Evolutionary conservation across 768 basidiomycete species (phyloP).

Genomic region (Mycena kentingensis): DNA sequence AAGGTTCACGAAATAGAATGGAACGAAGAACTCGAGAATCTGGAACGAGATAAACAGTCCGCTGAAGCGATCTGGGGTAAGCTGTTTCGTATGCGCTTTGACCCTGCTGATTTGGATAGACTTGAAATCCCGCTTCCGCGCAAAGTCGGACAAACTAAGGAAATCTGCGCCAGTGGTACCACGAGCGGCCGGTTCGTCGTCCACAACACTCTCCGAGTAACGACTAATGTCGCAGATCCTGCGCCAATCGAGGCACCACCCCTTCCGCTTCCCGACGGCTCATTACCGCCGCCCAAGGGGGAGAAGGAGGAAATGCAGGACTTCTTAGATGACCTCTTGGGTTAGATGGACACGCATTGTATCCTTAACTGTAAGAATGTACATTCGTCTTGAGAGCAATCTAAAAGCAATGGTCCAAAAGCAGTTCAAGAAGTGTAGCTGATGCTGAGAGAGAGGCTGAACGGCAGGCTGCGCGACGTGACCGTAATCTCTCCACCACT

Average conservation of each 20-base stretch:
- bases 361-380: too few relatives aligned
- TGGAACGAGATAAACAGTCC: constrained; percentile 68
- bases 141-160: constrained; percentile 52
- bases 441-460: constrained; percentile 73
- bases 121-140: constrained; percentile 58
- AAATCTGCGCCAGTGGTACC: constrained; percentile 4
- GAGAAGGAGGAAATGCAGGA: constrained; percentile 68
- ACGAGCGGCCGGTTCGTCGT: background rate
- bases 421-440: constrained; percentile 42
- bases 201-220: constrained; percentile 17
- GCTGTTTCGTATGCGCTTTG: constrained; percentile 11
- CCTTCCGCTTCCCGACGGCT: constrained; percentile 42
- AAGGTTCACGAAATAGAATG: constrained; percentile 66
- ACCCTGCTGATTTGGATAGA: constrained; percentile 38
- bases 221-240: constrained; percentile 9
- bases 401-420: too few relatives aligned
- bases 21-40: constrained; percentile 63
- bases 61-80: constrained; percentile 78
- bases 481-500: constrained; percentile 82
- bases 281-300: constrained; percentile 34
- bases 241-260: constrained; percentile 50
- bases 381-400: too few relatives aligned
- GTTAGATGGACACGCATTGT: too few relatives aligned
- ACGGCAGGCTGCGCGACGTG: constrained; percentile 87
- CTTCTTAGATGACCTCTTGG: constrained; percentile 67